Percentiles rank a stretch among this genome's conserved stretches.
These are phyloP conservation scores for Nakaseomyces sp. DNA, from an alignment of 1,139 yeast genomes.

Conservation along the genomic window DNA sequence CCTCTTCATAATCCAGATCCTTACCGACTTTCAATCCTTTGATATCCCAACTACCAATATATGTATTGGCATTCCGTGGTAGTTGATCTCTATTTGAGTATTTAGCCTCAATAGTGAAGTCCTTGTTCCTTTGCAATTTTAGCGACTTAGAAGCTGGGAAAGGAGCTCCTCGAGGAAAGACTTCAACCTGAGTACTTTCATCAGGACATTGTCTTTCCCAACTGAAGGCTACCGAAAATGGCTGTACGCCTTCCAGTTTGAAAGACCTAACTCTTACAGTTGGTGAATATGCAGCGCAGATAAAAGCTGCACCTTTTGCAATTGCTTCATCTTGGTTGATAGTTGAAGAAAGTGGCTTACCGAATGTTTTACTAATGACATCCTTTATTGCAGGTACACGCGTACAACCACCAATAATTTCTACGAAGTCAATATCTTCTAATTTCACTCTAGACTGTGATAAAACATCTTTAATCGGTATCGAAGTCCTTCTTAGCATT, in stretches of 20 bases:
- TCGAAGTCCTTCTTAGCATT: constrained; percentile 60
- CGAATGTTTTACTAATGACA: constrained; percentile 67
- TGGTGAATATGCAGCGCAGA: constrained; percentile 40
- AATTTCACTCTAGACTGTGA: constrained; percentile 63
- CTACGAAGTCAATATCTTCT: constrained; percentile 78
- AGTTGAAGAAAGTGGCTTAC: constrained; percentile 83
- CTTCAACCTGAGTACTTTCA: constrained; percentile 78
- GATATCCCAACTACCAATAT: constrained; percentile 77
- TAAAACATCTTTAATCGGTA: constrained; percentile 75
- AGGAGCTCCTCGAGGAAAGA: constrained; percentile 92
- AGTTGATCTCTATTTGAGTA: constrained; percentile 68
- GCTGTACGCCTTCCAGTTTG: constrained; percentile 71
- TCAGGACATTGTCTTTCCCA: constrained; percentile 92
- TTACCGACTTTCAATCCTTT: constrained; percentile 73
- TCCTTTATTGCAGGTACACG: constrained; percentile 91
- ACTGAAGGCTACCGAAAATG: constrained; percentile 80
- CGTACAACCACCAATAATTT: constrained; percentile 94
- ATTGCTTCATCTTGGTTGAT: constrained; percentile 98
- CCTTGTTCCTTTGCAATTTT: constrained; percentile 68
- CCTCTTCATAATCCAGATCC: constrained; percentile 70
- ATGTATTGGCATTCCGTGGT: constrained; percentile 57
- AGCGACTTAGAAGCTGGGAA: constrained; percentile 82
- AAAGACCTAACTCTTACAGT: neutral
- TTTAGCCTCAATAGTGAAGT: constrained; percentile 76
- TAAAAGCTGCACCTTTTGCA: constrained; percentile 97